Evolutionary conservation across 345 rosid genomes (phyloP), one percentile per base, ranked within the genome.

Genomic region (Corymbia maculata): DNA sequence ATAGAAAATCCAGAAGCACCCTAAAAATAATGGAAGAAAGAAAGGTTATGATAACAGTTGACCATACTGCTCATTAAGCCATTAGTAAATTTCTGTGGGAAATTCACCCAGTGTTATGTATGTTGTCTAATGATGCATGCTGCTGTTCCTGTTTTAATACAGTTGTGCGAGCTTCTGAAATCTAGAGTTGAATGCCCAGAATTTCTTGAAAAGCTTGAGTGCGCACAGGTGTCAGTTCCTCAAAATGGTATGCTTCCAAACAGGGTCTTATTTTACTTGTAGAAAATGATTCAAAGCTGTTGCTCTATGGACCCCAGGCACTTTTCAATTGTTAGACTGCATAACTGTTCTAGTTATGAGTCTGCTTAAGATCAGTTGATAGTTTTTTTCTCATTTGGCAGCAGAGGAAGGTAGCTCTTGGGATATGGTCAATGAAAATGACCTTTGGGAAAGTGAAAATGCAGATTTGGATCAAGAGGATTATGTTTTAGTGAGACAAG

Each of bases 401-500:
- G 86, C 93, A 92, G 98, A 94, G 91, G 99, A 96, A 91, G 91
- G 95, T 91, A 93, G 92, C 91, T 94, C 98, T 22, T 98, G 99
- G 99, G 98, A 95, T 80, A 84, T 98, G 91, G 94, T 98, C 89
- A 92, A 91, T 89, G 92, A 93, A 88, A 94, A 93, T 90, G 99
- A 98, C 94, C 88, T 97, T 70, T 97, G 97, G 99, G 95, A 89
- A 86, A 92, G 90, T 47, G 94, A 92, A 90, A 88, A 52, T 88
- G 32, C 79, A 85, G 94, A 91, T 89, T 91, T 91, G 85, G 94
- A 93, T 42, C 89, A 90, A 86, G 99, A 96, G 68, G 99, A 94
- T 88, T 98, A 95, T 91, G 97, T 98, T 52, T 90, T 97, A 87
- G 99, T 98, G 90, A 95, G 95, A 89, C 94, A 97, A 93, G 99